phyloP scores from a whole-genome alignment of 352 stramenopile species.

The Phytophthora macrochlamydospora region DNA sequence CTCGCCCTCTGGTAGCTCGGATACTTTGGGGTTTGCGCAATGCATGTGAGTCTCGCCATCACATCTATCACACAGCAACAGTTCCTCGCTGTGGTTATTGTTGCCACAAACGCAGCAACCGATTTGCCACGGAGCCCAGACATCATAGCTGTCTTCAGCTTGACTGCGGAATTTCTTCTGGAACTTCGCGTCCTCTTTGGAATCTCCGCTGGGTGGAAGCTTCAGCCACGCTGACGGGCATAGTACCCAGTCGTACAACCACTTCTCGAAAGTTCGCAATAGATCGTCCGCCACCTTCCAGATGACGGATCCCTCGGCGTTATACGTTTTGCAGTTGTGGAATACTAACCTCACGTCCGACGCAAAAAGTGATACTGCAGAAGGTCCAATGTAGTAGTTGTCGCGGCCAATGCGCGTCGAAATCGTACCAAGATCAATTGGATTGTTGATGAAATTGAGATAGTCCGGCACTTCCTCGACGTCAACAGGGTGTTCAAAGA shows the following conservation, averaged over 20 bases:
- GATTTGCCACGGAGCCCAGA: constrained; percentile 79
- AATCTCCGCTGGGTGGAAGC: constrained; percentile 54
- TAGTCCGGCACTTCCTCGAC: constrained; percentile 86
- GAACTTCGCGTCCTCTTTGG: constrained; percentile 50
- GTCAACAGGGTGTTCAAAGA: constrained; percentile 84
- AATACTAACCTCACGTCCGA: constrained; percentile 88
- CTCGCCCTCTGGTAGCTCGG: constrained; percentile 73
- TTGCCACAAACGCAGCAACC: constrained; percentile 80
- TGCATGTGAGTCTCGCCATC: constrained; percentile 90
- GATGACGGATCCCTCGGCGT: constrained; percentile 83
- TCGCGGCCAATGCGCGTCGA: constrained; percentile 66
- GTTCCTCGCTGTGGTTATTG: constrained; percentile 76
- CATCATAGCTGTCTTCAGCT: constrained; percentile 67
- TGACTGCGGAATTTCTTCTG: constrained; percentile 67
- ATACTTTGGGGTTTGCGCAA: constrained; percentile 74
- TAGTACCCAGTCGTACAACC: constrained; percentile 87
- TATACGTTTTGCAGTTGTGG: constrained; percentile 88
- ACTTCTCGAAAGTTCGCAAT: constrained; percentile 84
- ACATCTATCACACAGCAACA: constrained; percentile 87
- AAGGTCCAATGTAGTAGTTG: constrained; percentile 84
- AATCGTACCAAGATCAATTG: constrained; percentile 90
- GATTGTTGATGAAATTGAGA: constrained; percentile 86
- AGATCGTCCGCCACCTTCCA: constrained; percentile 74
- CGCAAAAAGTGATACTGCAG: constrained; percentile 75
- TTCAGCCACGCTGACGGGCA: constrained; percentile 83